A percentile compares a stretch with the other conserved stretches of the same genome.
Conservation (phyloP, 345 rosid genomes). For the Sonneratia caseolaris region DNA sequence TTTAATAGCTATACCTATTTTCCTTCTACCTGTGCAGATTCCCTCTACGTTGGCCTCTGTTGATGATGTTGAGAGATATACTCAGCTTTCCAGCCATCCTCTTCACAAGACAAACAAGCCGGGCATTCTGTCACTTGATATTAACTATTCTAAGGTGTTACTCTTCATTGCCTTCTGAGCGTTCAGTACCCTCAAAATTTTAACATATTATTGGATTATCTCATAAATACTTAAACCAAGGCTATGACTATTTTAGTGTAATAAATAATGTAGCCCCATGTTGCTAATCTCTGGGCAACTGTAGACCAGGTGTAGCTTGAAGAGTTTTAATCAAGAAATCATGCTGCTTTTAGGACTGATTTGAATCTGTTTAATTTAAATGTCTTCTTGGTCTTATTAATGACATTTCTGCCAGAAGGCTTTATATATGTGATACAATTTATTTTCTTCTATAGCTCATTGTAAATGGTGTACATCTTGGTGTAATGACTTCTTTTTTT, state of each 20-base stretch:
- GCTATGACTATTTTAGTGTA: neutral
- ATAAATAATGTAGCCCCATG: neutral
- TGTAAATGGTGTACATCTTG: neutral
- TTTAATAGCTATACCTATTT: neutral
- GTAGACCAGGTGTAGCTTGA: too few species aligned
- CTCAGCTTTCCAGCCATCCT: slow-evolving; percentile 92
- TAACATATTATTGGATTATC: neutral
- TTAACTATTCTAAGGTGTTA: slow-evolving; percentile 59
- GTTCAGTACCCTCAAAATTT: neutral
- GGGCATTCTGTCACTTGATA: slow-evolving; percentile 66
- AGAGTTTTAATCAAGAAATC: neutral
- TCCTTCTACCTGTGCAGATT: slow-evolving; percentile 29
- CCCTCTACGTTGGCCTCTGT: slow-evolving; percentile 59
- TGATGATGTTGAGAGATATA: slow-evolving; percentile 69
- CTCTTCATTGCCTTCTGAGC: neutral
- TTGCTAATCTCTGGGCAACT: neutral
- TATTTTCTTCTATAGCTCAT: neutral
- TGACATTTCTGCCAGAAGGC: neutral
- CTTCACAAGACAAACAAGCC: slow-evolving; percentile 86
- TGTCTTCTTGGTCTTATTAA: neutral
- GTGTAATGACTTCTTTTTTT: neutral
- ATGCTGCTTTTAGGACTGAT: neutral
- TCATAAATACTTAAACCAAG: neutral
- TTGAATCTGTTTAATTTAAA: neutral
- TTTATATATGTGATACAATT: neutral